These are phyloP conservation scores for Exophiala viscosa DNA, from an alignment of 2,329 filamentous ascomycete genomes.

Conservation along the genomic window DNA sequence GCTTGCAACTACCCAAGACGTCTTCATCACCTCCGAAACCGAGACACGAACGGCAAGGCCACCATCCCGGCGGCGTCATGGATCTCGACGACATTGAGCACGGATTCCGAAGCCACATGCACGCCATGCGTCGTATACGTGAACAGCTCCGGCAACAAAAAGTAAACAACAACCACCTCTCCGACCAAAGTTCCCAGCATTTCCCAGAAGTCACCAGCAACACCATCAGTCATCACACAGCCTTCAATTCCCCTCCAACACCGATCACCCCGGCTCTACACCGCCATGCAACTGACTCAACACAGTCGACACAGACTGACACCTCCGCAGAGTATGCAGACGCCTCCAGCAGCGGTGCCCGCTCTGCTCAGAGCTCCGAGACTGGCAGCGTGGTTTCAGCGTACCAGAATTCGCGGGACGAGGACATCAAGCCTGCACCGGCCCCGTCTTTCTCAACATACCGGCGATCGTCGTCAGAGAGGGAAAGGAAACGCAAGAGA, in stretches of 20 bases:
- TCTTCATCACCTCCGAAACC: slow-evolving; percentile 1
- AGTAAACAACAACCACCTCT: slow-evolving; percentile 15
- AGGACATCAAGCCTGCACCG: not conserved
- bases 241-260: slow-evolving; percentile 1
- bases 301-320: slow-evolving; percentile 5
- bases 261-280: slow-evolving; percentile 9
- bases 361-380: slow-evolving; percentile 12
- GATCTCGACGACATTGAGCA: slow-evolving; percentile 22
- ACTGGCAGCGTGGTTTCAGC: slow-evolving; percentile 9
- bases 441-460: not conserved
- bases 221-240: not conserved
- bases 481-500: slow-evolving; percentile 10
- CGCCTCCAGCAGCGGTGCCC: slow-evolving; percentile 10
- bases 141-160: slow-evolving; percentile 23
- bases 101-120: slow-evolving; percentile 22
- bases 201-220: slow-evolving; percentile 11
- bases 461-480: not conserved
- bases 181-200: slow-evolving; percentile 11
- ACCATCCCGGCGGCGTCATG: slow-evolving; percentile 2
- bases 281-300: slow-evolving; percentile 3
- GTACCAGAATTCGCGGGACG: not conserved
- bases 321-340: slow-evolving; percentile 11
- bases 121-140: slow-evolving; percentile 23
- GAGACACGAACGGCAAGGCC: not conserved
- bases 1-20: not conserved